Base-by-base conservation (phyloP, 305 asterid species). In the Striga hermonthica region DNA sequence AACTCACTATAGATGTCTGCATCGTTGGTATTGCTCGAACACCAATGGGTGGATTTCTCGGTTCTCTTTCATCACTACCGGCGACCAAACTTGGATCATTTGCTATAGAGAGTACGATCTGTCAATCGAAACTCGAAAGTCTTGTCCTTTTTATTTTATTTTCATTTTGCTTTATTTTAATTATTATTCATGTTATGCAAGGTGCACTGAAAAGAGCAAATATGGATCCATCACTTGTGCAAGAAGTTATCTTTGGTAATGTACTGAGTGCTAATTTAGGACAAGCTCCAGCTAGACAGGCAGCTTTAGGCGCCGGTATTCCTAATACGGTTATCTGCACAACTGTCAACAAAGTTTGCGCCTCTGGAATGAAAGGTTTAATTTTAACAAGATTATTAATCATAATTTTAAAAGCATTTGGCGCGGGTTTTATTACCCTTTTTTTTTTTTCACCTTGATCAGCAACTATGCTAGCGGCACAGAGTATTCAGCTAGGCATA, bases 211-310 rank as follows among this genome's bases (percentile, higher is more conserved):
- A 88, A 80, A 86, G 95, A 77, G 95, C 96, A 44, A 81, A 84
- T 61, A 67, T 94, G 57, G 96, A 94, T 67, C 91, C 99, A 40
- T 82, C 96, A 22, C 88, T 90, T 63, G 97, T 94, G 47, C 92
- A 90, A 81, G 98, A 90, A 81, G 95, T 94, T 57, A 57, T 82
- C 84, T 90, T 94, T 52, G 97, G 97, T 50, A 94, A 94, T 78
- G 99, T 94, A 35, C 96, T 94, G 61, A 90, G 96, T 60, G 98
- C 99, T 65, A 94, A 94, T 72, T 76, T 94, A 77, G 97, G 99
- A 57, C 99, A 94, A 80, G 99, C 97, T 77, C 97, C 99, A 11
- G 97, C 99, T n/a, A 86, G 99, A 71, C 99, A 94, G 73, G 98
- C 98, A 5, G 96, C 98, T 12, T 69, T 94, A 54, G 97, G 96